Base-by-base conservation (phyloP, 148 eudicot species). In the Rhododendron henanense region DNA sequence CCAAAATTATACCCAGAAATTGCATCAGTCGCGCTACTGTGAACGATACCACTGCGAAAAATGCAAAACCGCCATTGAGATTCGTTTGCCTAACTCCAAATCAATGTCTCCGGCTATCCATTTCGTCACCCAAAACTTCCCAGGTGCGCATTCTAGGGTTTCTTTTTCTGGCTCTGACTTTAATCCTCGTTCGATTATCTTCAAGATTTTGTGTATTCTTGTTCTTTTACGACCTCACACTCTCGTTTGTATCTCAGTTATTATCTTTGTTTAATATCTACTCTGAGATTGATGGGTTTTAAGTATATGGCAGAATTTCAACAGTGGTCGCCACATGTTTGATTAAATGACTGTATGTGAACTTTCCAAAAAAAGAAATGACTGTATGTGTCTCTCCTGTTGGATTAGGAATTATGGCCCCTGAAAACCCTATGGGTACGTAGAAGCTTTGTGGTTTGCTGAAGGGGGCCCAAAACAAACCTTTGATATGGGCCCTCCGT, bases 21-120 rank as follows among this genome's bases (percentile, higher is more conserved):
- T 53, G 59, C 67, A 61, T 21, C 6, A 61, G 9, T 23, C 23
- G 28, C 10, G 21, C 31, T 65, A 2, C 37, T 28, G 57, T 28
- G 90, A 91, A 90, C 50, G 25, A 85, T 0, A 44, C 85, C 13
- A 53, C 92, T 79, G 57, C 82, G 31, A 63, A 78, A 81, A 14
- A 83, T 84, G 87, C 65, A 50, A 86, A 80, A 76, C 89, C 84
- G 88, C 88, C 91, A 87, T 86, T 91, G 86, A 82, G 48, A 19
- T 50, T 11, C 41, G 13, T 14, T 83, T 16, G 35, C 61, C 45
- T n/a, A 47, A 15, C 78, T 25, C 50, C 85, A 61, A 39, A 88
- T 44, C 41, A 84, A 95, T 95, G 98, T 92, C 93, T 84, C 83
- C 31, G 65, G 84, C 96, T 80, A 86, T 94, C 84, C 93, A 93